phyloP scores from a whole-genome alignment of 305 asterid species.

The Fraxinus sp. region DNA sequence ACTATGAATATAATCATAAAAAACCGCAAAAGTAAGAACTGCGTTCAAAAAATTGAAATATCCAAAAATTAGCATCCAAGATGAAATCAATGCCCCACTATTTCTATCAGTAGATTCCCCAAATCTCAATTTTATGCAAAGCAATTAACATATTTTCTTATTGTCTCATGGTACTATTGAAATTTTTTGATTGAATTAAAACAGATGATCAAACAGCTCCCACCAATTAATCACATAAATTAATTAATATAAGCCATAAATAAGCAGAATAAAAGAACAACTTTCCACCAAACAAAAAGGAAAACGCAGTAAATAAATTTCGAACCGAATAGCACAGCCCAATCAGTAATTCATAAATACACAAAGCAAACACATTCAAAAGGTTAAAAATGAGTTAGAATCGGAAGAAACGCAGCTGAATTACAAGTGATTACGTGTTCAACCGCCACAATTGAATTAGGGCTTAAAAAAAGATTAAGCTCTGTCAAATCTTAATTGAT shows the following conservation, averaged over 20 bases:
- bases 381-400: background rate
- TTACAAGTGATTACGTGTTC: background rate
- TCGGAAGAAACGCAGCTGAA: background rate
- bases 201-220: background rate
- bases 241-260: background rate
- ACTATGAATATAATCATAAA: background rate
- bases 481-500: background rate
- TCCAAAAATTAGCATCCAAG: background rate
- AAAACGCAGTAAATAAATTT: background rate
- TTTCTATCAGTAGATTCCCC: background rate
- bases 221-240: background rate
- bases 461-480: background rate
- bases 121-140: background rate
- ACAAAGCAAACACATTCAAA: background rate
- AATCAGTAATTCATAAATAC: slow-evolving; percentile 1
- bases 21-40: background rate
- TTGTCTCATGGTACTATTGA: background rate
- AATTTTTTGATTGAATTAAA: background rate
- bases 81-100: background rate
- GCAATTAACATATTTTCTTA: background rate
- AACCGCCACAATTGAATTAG: slow-evolving; percentile 1
- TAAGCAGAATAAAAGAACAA: background rate
- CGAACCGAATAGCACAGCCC: background rate
- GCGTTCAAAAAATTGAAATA: background rate
- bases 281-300: slow-evolving; percentile 1